Conservation (phyloP, 2,329 filamentous ascomycete genomes). For the Torrubiella hemipterigena region DNA sequence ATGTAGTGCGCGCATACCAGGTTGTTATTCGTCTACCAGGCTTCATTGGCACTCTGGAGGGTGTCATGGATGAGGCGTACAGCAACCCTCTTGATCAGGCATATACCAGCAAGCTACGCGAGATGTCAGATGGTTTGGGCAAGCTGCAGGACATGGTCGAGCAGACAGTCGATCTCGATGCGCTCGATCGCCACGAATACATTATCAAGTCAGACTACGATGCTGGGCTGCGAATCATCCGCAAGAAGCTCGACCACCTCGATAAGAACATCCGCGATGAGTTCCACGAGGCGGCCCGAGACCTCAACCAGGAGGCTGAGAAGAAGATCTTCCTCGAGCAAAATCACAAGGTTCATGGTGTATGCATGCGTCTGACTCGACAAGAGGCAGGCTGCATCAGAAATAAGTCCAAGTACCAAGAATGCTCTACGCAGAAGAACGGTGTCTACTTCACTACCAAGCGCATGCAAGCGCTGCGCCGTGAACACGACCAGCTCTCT, state of each 20-base stretch:
- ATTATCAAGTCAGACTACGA: conserved; percentile 99
- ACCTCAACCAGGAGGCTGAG: conserved; percentile 84
- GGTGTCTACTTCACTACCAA: conserved; percentile 95
- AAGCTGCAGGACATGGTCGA: conserved; percentile 97
- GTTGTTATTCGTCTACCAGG: conserved; percentile 84
- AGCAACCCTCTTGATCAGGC: conserved; percentile 74
- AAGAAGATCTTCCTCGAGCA: conserved; percentile 94
- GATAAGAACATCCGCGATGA: conserved; percentile 74
- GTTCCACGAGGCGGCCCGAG: conserved; percentile 62
- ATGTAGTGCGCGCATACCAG: conserved; percentile 92
- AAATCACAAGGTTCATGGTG: conserved; percentile 89
- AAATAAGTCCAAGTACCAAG: conserved; percentile 80
- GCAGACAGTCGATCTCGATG: conserved; percentile 91
- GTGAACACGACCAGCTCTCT: conserved; percentile 88
- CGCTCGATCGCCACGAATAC: conserved; percentile 92
- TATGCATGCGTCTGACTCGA: conserved; percentile 88
- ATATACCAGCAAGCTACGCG: conserved; percentile 74
- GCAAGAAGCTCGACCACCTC: conserved; percentile 79
- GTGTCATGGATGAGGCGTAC: conserved; percentile 91
- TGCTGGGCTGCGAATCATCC: conserved; percentile 74
- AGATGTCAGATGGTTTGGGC: conserved; percentile 64
- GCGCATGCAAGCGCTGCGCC: conserved; percentile 63
- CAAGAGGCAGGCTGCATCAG: conserved; percentile 88
- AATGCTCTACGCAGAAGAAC: conserved; percentile 97
- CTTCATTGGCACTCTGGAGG: conserved; percentile 79